Conservation (phyloP, 2,329 filamentous ascomycete species). For the Ceratocystis papillata region DNA sequence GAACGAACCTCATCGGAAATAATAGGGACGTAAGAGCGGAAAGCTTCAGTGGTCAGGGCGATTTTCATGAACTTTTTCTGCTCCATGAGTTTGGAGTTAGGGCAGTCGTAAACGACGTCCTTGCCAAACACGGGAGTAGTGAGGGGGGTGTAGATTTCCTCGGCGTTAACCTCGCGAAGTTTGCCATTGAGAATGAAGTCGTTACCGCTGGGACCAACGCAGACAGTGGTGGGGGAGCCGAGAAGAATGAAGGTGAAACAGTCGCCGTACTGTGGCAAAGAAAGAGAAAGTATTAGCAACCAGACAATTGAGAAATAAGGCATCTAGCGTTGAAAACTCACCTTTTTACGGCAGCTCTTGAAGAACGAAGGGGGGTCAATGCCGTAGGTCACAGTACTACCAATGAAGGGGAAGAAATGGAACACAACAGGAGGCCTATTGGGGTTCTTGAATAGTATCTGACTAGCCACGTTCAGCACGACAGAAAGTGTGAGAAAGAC, state of each 20-base stretch:
- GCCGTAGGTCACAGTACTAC: constrained; percentile 86
- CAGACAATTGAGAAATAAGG: too few species aligned
- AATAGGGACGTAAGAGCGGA: constrained; percentile 64
- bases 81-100: constrained; percentile 87
- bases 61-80: constrained; percentile 92
- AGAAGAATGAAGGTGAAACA: constrained; percentile 82
- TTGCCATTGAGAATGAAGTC: constrained; percentile 90
- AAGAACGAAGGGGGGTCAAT: constrained; percentile 92
- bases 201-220: constrained; percentile 69
- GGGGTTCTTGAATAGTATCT: constrained; percentile 70
- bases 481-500: constrained; percentile 46
- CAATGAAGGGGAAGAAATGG: constrained; percentile 71
- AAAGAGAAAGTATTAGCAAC: constrained; percentile 14
- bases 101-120: constrained; percentile 83
- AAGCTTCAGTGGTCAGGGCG: constrained; percentile 63
- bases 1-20: constrained; percentile 63
- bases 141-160: constrained; percentile 78
- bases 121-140: constrained; percentile 64
- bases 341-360: constrained; percentile 62
- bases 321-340: constrained; percentile 32
- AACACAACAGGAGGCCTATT: constrained; percentile 74
- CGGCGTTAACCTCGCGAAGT: constrained; percentile 77
- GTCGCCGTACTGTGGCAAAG: constrained; percentile 58
- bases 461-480: constrained; percentile 65
- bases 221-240: constrained; percentile 81